Evolutionary conservation across 495 filamentous ascomycete genomes (phyloP).

Genomic region (Daldinia grandis): DNA sequence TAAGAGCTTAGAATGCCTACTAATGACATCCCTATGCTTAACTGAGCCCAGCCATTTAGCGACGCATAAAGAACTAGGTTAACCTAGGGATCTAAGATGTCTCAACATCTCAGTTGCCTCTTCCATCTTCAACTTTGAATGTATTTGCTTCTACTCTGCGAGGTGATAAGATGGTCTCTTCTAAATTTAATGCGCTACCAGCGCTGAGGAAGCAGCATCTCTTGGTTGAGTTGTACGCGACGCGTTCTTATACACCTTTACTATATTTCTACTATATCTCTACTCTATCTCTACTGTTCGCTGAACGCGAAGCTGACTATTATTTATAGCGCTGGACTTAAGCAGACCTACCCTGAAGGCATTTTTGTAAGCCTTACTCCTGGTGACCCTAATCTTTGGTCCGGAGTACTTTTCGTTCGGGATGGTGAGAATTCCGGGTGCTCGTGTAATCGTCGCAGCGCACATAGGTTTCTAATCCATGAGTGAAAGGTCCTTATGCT

Average conservation of each 20-base stretch:
- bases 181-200: slow-evolving; percentile 38
- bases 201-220: slow-evolving; percentile 67
- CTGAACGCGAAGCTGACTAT: slow-evolving; percentile 24
- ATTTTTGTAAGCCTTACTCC: slow-evolving; percentile 87
- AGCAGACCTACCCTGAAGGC: slow-evolving; percentile 80
- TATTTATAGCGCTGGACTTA: slow-evolving; percentile 74
- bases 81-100: slow-evolving; percentile 17
- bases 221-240: slow-evolving; percentile 75
- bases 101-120: slow-evolving; percentile 17
- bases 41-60: neutral
- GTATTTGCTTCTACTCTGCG: slow-evolving; percentile 3
- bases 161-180: slow-evolving; percentile 33
- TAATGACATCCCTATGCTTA: neutral
- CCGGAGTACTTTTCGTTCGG: slow-evolving; percentile 88
- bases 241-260: neutral
- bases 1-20: slow-evolving; percentile 2
- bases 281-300: neutral
- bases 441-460: slow-evolving; percentile 16
- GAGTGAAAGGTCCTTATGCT: slow-evolving; percentile 78
- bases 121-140: slow-evolving; percentile 10
- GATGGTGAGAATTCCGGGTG: slow-evolving; percentile 66
- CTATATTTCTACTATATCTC: neutral
- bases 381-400: slow-evolving; percentile 82
- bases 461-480: slow-evolving; percentile 19
- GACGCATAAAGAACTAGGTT: slow-evolving; percentile 29